A percentile compares a stretch with the other conserved stretches of the same genome.
These are phyloP conservation scores for Hura crepitans DNA, from an alignment of 441 rosid species.

Conservation along the genomic window DNA sequence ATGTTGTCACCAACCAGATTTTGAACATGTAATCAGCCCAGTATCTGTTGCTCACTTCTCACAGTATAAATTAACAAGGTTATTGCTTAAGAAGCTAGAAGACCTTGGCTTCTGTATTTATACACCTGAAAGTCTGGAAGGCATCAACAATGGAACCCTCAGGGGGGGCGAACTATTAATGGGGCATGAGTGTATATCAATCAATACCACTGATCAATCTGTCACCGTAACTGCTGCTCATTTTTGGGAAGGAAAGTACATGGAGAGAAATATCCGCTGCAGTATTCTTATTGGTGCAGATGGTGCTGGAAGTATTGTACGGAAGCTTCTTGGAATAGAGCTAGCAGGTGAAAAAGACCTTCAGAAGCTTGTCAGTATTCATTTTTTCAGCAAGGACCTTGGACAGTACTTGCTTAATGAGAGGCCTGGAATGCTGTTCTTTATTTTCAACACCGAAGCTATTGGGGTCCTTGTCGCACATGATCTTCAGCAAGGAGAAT, in stretches of 20 bases:
- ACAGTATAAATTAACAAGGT: constrained; percentile 60
- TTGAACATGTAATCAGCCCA: constrained; percentile 77
- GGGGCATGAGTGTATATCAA: constrained; percentile 77
- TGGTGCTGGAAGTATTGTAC: constrained; percentile 81
- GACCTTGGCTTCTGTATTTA: constrained; percentile 43
- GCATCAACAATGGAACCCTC: constrained; percentile 26
- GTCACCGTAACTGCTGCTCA: constrained; percentile 55
- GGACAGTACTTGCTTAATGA: constrained; percentile 59
- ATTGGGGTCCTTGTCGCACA: constrained; percentile 95
- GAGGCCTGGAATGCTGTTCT: constrained; percentile 91
- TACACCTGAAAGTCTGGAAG: constrained; percentile 31
- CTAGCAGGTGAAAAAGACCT: constrained; percentile 73
- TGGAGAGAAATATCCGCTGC: constrained; percentile 52
- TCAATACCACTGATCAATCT: constrained; percentile 40
- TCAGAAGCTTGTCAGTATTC: constrained; percentile 86
- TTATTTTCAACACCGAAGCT: constrained; percentile 79
- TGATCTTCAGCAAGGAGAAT: constrained; percentile 86
- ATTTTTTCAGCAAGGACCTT: constrained; percentile 75
- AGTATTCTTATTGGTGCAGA: constrained; percentile 73
- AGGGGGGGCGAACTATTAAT: constrained; percentile 50
- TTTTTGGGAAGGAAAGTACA: constrained; percentile 43
- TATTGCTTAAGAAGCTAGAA: constrained; percentile 64
- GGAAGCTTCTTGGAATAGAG: constrained; percentile 60
- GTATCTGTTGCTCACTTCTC: constrained; percentile 89
- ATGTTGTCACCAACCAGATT: constrained; percentile 47